Conservation (phyloP, 2,329 filamentous ascomycete genomes). For the Metarhizium guizhouense region DNA sequence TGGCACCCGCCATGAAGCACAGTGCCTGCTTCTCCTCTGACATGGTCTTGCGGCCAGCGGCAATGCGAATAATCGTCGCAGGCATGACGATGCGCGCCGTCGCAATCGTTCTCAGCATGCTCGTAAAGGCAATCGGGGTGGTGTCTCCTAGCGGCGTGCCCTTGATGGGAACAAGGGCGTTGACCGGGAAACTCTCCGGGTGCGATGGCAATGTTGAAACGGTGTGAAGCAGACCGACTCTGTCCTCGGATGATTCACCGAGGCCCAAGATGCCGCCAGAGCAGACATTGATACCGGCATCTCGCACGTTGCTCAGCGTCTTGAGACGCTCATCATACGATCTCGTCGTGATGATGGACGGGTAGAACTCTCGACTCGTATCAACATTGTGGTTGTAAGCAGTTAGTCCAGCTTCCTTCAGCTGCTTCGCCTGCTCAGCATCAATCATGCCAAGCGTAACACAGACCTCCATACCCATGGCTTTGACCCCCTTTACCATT, state of each 20-base stretch:
- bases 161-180: constrained; percentile 83
- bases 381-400: constrained; percentile 95
- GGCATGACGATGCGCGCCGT: constrained; percentile 79
- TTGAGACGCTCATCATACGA: constrained; percentile 79
- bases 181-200: constrained; percentile 86
- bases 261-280: constrained; percentile 82
- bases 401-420: constrained; percentile 76
- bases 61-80: constrained; percentile 75
- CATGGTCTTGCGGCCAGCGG: constrained; percentile 76
- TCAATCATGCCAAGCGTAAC: constrained; percentile 96
- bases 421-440: constrained; percentile 65
- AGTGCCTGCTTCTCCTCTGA: constrained; percentile 80
- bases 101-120: constrained; percentile 73
- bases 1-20: constrained; percentile 85
- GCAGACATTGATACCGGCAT: constrained; percentile 84
- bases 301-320: constrained; percentile 70
- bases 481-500: constrained; percentile 76
- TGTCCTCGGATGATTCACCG: constrained; percentile 70
- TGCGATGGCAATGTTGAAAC: constrained; percentile 72
- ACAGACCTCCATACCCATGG: constrained; percentile 80
- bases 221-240: constrained; percentile 75
- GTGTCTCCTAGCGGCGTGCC: constrained; percentile 76
- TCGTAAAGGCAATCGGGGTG: constrained; percentile 65
- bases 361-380: constrained; percentile 83
- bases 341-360: constrained; percentile 74